Base-by-base conservation (phyloP, 1,139 yeast genomes). In the Suhomyces atakaporum region DNA sequence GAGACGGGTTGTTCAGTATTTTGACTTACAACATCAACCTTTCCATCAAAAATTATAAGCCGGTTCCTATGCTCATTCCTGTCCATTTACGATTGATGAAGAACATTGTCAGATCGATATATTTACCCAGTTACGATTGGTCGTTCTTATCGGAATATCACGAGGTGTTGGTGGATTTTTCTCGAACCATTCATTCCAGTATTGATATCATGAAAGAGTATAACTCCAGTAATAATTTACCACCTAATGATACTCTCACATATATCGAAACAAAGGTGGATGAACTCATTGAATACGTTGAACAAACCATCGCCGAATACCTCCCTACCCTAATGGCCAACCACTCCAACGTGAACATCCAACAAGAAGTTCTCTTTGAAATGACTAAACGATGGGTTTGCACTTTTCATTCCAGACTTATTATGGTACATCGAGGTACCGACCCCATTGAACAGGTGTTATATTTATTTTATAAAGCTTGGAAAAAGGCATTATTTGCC, bases 1-100 rank as follows among this genome's bases (percentile, higher is more conserved):
- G 73, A 25, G 73, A 69, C 42, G 76, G 76, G 1, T 51, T 69
- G 30, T 66, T 69, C 41, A 56, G 69, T 24, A 62, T 69, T 16
- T 60, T 69, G 43, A 51, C 58, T 13, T 60, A 63, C 48, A 55
- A 64, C 38, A 42, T 60, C 27, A 53, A 57, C 29, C 35, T 53
- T 7, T 51, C 62, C 5, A 44, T 49, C 18, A 57, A 56, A 31
- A 49, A 43, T 24, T 33, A 34, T 3, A 46, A 4, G 20, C 42
- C 16, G 15, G 39, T 12, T 1, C 58, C 61, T 2, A 42, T 50
- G 2, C 40, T 62, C 26, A 54, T 65, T 19, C 64, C 69, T 1
- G 51, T 59, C 8, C 72, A 69, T 43, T 53, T 66, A 32, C 56
- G 53, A 35, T 56, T 70, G 29, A 64, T 69, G 66, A 62, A 60